These are phyloP conservation scores for Ceriops zippeliana DNA, from an alignment of 345 rosid genomes.

Conservation along the genomic window DNA sequence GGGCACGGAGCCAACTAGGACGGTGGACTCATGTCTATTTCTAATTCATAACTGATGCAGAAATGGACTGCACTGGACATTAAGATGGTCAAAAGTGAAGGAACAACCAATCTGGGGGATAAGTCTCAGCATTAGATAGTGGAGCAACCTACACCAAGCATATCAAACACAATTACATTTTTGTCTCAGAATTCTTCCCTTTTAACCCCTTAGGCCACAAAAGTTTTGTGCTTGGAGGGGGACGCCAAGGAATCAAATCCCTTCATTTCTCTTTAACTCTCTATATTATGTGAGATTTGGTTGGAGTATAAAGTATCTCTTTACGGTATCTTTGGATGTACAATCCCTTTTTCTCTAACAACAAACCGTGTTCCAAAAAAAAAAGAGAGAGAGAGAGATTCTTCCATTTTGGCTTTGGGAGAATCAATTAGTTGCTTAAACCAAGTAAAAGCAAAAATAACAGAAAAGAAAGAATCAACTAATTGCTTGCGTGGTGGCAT, in stretches of 20 bases:
- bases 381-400: background rate
- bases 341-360: too few relatives aligned
- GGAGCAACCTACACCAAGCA: background rate
- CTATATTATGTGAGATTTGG: too few relatives aligned
- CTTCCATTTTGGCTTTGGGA: conserved; percentile 13
- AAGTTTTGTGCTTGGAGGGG: background rate
- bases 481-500: background rate
- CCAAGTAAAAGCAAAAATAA: background rate
- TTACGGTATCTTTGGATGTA: too few relatives aligned
- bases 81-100: conserved; percentile 4
- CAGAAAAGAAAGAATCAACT: background rate
- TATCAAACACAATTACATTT: conserved; percentile 1
- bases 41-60: too few relatives aligned
- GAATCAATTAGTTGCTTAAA: conserved; percentile 15
- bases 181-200: conserved; percentile 13
- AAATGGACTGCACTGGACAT: too few relatives aligned
- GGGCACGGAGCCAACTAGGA: too few relatives aligned
- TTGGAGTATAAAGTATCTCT: too few relatives aligned
- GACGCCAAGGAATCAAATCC: background rate
- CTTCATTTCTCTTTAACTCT: too few relatives aligned
- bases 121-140: background rate
- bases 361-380: background rate
- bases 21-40: too few relatives aligned
- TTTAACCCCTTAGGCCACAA: background rate
- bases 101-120: background rate